These are phyloP conservation scores for Penicillium sclerotigenum DNA, from an alignment of 2,329 filamentous ascomycete genomes.

Conservation along the genomic window DNA sequence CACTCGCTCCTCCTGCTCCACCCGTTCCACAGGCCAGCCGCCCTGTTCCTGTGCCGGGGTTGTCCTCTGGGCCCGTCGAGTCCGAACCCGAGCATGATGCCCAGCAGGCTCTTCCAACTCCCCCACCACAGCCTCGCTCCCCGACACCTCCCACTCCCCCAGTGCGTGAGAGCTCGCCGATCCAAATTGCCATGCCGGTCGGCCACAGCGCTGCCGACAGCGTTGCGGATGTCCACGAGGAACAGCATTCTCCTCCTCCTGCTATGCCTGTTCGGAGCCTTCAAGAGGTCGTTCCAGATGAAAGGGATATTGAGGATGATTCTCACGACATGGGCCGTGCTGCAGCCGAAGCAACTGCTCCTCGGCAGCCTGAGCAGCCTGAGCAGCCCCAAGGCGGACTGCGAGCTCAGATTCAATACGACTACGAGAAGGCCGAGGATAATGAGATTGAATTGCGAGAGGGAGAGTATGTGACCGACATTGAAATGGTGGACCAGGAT, in stretches of 20 bases:
- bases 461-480: constrained; percentile 82
- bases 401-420: constrained; percentile 79
- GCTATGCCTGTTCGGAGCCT: constrained; percentile 62
- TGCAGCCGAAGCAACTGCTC: constrained; percentile 55
- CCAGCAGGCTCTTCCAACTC: constrained; percentile 36
- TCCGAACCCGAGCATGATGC: constrained; percentile 48
- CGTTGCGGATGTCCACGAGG: constrained; percentile 44
- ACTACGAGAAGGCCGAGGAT: constrained; percentile 96
- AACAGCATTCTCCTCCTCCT: constrained; percentile 40
- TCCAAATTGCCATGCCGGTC: constrained; percentile 83
- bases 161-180: constrained; percentile 65
- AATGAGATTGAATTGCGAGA: constrained; percentile 92
- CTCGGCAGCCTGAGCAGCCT: constrained; percentile 19
- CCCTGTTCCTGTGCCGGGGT: constrained; percentile 74
- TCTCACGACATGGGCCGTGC: constrained; percentile 60
- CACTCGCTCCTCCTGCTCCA: constrained; percentile 36
- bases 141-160: constrained; percentile 50
- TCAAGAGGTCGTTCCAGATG: constrained; percentile 59
- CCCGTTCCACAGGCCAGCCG: constrained; percentile 64
- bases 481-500: constrained; percentile 96
- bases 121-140: constrained; percentile 47
- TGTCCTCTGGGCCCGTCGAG: constrained; percentile 58
- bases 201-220: constrained; percentile 55
- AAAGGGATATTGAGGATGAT: constrained; percentile 63
- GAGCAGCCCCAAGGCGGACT: constrained; percentile 53